These are phyloP conservation scores for Polyporus tsugae DNA, from an alignment of 1,284 basidiomycete species.

Conservation along the genomic window DNA sequence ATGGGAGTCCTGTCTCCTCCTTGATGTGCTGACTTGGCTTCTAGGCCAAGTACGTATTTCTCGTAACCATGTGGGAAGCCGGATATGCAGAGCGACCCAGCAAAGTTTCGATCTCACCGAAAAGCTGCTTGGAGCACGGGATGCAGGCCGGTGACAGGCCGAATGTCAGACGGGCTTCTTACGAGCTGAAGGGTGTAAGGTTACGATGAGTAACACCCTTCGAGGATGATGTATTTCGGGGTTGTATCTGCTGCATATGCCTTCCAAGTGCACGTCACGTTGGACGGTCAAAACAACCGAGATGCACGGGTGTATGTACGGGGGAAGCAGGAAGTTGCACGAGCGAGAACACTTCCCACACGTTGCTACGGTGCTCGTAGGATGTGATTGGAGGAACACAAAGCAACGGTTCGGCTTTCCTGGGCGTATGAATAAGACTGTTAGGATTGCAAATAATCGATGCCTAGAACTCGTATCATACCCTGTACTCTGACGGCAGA, in stretches of 20 bases:
- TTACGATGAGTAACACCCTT: too few relatives aligned
- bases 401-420: too few relatives aligned
- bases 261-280: not conserved
- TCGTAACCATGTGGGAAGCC: slow-evolving; percentile 35
- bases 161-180: not conserved
- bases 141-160: slow-evolving; percentile 21
- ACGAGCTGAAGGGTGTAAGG: too few relatives aligned
- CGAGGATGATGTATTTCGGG: too few relatives aligned
- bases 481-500: not conserved
- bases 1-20: not conserved
- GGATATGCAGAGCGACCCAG: slow-evolving; percentile 37
- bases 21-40: not conserved
- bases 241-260: too few relatives aligned
- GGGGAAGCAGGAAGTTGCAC: not conserved
- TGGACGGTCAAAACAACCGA: not conserved
- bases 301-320: not conserved
- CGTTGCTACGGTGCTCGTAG: not conserved
- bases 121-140: slow-evolving; percentile 39
- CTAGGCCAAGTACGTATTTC: slow-evolving; percentile 41
- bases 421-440: too few relatives aligned
- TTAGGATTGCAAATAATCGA: not conserved
- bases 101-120: slow-evolving; percentile 35
- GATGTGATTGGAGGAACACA: too few relatives aligned
- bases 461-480: not conserved
- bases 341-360: not conserved